A percentile compares a stretch with the other conserved stretches of the same genome.
Conservation (phyloP, 225 moss, liverwort and hornwort species). For the Sphagnum tenellum region DNA sequence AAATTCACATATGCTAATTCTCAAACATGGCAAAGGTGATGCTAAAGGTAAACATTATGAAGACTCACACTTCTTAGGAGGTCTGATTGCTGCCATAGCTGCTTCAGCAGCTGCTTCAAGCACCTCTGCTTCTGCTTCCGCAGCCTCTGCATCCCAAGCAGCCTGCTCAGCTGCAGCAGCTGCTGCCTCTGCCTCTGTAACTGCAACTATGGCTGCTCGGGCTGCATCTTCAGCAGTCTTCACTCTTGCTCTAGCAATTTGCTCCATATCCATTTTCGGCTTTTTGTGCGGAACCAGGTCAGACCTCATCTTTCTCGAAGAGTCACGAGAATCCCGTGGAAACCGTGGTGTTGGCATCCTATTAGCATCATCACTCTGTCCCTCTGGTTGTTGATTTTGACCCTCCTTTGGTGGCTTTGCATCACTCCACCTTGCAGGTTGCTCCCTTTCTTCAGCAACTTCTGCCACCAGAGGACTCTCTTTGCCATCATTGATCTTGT, state of each 20-base stretch:
- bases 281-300: slow-evolving; percentile 52
- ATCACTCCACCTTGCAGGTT: slow-evolving; percentile 50
- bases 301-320: slow-evolving; percentile 68
- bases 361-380: slow-evolving; percentile 68
- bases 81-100: slow-evolving; percentile 75
- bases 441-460: slow-evolving; percentile 43
- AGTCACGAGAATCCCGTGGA: slow-evolving; percentile 79
- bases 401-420: slow-evolving; percentile 55
- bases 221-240: slow-evolving; percentile 96
- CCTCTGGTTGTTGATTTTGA: slow-evolving; percentile 59
- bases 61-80: slow-evolving; percentile 73
- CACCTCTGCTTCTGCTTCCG: slow-evolving; percentile 94
- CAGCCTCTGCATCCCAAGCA: slow-evolving; percentile 85
- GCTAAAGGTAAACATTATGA: not conserved
- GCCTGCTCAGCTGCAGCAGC: slow-evolving; percentile 95
- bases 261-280: slow-evolving; percentile 69
- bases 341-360: slow-evolving; percentile 71
- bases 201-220: slow-evolving; percentile 84
- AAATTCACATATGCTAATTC: not conserved
- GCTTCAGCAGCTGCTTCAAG: slow-evolving; percentile 96
- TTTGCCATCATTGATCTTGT: slow-evolving; percentile 68
- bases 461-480: slow-evolving; percentile 38
- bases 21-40: not conserved
- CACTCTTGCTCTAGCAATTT: slow-evolving; percentile 71
- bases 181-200: slow-evolving; percentile 94